A percentile compares a stretch with the other conserved stretches of the same genome.
phyloP scores from a whole-genome alignment of 2,329 filamentous ascomycete genomes.

The Penicillium fuscoglaucum region DNA sequence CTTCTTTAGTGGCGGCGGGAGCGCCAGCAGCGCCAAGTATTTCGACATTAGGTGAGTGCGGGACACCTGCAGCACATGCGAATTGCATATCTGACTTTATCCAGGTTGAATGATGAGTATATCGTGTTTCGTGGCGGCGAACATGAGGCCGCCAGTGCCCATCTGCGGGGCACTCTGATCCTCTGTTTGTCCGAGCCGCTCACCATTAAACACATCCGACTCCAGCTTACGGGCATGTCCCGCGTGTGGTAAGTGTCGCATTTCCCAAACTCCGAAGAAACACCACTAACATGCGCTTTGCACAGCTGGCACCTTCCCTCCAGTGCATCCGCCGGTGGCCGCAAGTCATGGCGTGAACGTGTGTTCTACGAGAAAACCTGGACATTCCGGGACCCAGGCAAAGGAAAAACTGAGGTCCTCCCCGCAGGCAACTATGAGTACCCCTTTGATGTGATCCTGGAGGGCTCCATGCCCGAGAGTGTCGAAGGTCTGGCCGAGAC shows the following conservation, averaged over 20 bases:
- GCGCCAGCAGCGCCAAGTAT: constrained; percentile 49
- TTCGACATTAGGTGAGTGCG: constrained; percentile 50
- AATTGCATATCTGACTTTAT: constrained; percentile 20
- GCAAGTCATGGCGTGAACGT: constrained; percentile 44
- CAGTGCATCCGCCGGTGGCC: constrained; percentile 38
- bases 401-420: constrained; percentile 56
- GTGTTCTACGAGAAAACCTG: constrained; percentile 69
- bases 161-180: constrained; percentile 71
- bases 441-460: constrained; percentile 73
- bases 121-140: constrained; percentile 75
- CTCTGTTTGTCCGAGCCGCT: constrained; percentile 69
- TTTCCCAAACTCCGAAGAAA: background rate
- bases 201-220: constrained; percentile 70
- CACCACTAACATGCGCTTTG: background rate
- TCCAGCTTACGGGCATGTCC: constrained; percentile 69
- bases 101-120: constrained; percentile 73
- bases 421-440: constrained; percentile 79
- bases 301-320: constrained; percentile 39
- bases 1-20: constrained; percentile 45
- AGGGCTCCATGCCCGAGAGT: constrained; percentile 73
- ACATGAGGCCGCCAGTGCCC: constrained; percentile 72
- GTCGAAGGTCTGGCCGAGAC: constrained; percentile 85
- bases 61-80: constrained; percentile 3
- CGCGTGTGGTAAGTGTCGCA: constrained; percentile 62
- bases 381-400: constrained; percentile 62